A percentile compares a stretch with the other conserved stretches of the same genome.
Evolutionary conservation across 2,329 filamentous ascomycete genomes (phyloP).

Genomic region (Huntiella abstrusa): DNA sequence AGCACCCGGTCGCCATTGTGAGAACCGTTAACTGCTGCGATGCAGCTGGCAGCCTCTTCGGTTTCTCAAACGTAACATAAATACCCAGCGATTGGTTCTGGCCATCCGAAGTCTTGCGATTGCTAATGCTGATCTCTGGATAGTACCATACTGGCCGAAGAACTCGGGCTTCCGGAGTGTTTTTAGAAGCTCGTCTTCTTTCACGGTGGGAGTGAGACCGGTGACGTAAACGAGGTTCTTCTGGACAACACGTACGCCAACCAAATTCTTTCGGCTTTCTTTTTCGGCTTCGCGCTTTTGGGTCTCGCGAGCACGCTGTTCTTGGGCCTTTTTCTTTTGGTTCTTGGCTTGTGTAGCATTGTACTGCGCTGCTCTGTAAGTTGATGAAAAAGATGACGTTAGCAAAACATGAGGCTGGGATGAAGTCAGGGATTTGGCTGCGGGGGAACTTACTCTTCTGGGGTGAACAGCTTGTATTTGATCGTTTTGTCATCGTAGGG

Average conservation of each 20-base stretch:
- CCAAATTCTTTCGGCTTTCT: conserved; percentile 85
- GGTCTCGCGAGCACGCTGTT: conserved; percentile 76
- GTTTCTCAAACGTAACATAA: conserved; percentile 92
- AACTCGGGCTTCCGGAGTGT: conserved; percentile 82
- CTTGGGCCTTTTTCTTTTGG: conserved; percentile 74
- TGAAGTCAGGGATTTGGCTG: background rate
- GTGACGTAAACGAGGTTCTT: conserved; percentile 99
- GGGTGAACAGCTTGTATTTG: conserved; percentile 85
- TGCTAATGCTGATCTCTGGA: conserved; percentile 96
- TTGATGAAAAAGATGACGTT: conserved; percentile 13
- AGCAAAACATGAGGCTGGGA: background rate
- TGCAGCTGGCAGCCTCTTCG: conserved; percentile 76
- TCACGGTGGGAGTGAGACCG: conserved; percentile 74
- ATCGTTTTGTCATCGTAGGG: conserved; percentile 96
- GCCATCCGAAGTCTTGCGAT: conserved; percentile 58
- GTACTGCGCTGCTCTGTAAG: conserved; percentile 48
- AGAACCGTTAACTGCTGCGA: conserved; percentile 79
- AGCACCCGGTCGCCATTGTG: conserved; percentile 75
- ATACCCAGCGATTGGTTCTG: conserved; percentile 83
- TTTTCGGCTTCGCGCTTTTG: conserved; percentile 94
- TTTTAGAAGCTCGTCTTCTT: conserved; percentile 80
- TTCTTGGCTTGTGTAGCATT: conserved; percentile 68
- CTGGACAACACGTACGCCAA: conserved; percentile 87
- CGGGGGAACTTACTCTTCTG: conserved; percentile 59
- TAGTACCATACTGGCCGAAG: conserved; percentile 95